These are phyloP conservation scores for Penicillium freii DNA, from an alignment of 2,329 filamentous ascomycete species.

Conservation along the genomic window DNA sequence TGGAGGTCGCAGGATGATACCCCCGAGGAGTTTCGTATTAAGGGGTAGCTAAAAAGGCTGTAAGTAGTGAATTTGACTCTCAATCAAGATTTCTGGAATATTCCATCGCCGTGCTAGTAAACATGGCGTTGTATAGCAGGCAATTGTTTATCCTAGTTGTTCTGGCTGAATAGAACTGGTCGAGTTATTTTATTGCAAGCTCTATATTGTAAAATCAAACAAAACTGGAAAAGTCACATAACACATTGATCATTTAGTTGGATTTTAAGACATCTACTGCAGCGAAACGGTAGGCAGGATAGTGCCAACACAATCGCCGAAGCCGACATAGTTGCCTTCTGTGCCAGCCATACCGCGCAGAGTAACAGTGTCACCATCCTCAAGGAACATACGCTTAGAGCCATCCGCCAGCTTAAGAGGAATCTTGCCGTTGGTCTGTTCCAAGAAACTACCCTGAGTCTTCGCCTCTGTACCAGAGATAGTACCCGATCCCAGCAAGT, in stretches of 20 bases:
- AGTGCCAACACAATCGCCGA: constrained; percentile 68
- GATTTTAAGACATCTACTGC: constrained; percentile 16
- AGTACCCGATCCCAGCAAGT: constrained; percentile 75
- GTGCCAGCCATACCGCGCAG: constrained; percentile 66
- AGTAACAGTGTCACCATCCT: constrained; percentile 70
- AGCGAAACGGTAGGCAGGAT: constrained; percentile 52
- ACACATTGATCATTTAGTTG: constrained; percentile 5
- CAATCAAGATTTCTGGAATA: neutral
- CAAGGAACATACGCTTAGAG: constrained; percentile 67
- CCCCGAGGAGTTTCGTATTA: constrained; percentile 45
- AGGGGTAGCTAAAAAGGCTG: neutral
- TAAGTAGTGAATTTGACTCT: neutral
- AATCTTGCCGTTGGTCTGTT: constrained; percentile 69
- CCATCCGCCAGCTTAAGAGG: constrained; percentile 61
- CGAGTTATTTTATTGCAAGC: constrained; percentile 4
- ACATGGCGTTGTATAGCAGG: neutral
- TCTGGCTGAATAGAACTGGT: neutral
- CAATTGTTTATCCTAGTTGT: neutral
- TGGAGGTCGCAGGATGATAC: constrained; percentile 58
- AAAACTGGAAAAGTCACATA: constrained; percentile 1
- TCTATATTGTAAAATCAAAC: constrained; percentile 4
- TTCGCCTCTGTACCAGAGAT: constrained; percentile 64
- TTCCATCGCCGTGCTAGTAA: neutral
- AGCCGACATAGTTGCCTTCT: constrained; percentile 68
- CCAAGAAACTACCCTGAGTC: constrained; percentile 67